Evolutionary conservation across 2,329 filamentous ascomycete species (phyloP).

Genomic region (Escovopsis weberi): DNA sequence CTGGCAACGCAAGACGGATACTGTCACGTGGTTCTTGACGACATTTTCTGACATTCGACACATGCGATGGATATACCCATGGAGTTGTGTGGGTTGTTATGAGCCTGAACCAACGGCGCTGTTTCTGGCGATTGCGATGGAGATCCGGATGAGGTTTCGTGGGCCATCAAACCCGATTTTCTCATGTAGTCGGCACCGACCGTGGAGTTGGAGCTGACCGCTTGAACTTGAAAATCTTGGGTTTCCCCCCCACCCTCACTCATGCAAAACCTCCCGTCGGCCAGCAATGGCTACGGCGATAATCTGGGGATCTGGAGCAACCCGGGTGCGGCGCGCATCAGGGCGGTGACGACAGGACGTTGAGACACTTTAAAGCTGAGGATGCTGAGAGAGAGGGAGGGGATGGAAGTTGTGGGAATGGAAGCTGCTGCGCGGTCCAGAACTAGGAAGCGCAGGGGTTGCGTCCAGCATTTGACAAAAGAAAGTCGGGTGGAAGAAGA

Average conservation of each 20-base stretch:
- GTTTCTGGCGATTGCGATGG: neutral
- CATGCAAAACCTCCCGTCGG: neutral
- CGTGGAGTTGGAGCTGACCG: too few species aligned
- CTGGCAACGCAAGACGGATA: slow-evolving; percentile 19
- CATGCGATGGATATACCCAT: slow-evolving; percentile 28
- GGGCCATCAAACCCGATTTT: too few species aligned
- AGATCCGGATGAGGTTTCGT: too few species aligned
- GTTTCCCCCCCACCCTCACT: too few species aligned
- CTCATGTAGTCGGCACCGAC: too few species aligned
- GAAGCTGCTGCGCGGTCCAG: slow-evolving; percentile 2
- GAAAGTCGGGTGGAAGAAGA: neutral
- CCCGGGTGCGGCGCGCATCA: slow-evolving; percentile 7
- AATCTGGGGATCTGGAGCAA: neutral
- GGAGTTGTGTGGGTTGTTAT: slow-evolving; percentile 22
- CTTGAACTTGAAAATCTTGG: too few species aligned
- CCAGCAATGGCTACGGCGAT: neutral
- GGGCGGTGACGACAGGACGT: slow-evolving; percentile 20
- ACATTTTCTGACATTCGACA: slow-evolving; percentile 21
- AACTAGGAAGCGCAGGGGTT: slow-evolving; percentile 4
- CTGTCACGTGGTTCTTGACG: slow-evolving; percentile 22
- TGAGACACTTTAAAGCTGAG: slow-evolving; percentile 14
- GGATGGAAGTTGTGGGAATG: neutral
- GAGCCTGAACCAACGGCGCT: slow-evolving; percentile 16
- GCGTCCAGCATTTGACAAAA: slow-evolving; percentile 11
- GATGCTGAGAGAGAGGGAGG: slow-evolving; percentile 9